Evolutionary conservation across 345 rosid species (phyloP).

Genomic region (Euphorbia pulcherrima): DNA sequence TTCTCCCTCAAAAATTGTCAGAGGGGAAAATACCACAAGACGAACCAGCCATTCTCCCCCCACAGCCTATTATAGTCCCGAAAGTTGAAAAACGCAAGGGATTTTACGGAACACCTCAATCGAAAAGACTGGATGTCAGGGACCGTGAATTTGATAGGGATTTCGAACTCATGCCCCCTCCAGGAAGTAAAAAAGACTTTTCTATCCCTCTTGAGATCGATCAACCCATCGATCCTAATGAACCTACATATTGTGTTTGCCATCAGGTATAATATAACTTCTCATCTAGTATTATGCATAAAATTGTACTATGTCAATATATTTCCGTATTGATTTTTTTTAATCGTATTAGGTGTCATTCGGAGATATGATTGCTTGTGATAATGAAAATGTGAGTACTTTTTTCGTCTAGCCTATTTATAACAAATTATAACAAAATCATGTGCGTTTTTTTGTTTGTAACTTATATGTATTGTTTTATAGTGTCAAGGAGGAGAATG

Average conservation of each 20-base stretch:
- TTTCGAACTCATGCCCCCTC: constrained; percentile 99
- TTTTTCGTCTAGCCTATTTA: background rate
- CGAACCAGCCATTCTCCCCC: constrained; percentile 85
- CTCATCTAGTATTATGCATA: constrained; percentile 12
- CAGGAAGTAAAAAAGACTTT: constrained; percentile 80
- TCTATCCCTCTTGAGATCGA: constrained; percentile 54
- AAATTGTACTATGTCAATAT: constrained; percentile 13
- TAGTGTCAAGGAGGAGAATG: constrained; percentile 99
- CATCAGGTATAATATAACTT: constrained; percentile 70
- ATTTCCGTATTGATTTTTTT: constrained; percentile 8
- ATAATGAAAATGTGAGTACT: constrained; percentile 82
- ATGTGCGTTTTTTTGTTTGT: background rate
- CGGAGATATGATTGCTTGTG: constrained; percentile 99
- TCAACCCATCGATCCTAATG: constrained; percentile 95
- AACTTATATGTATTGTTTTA: background rate
- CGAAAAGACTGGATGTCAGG: constrained; percentile 72
- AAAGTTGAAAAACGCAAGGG: constrained; percentile 73
- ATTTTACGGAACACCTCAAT: constrained; percentile 61
- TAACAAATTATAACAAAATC: too few relatives aligned
- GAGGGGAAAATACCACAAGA: constrained; percentile 91
- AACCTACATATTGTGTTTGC: constrained; percentile 96
- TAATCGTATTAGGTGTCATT: constrained; percentile 71
- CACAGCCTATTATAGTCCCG: constrained; percentile 61
- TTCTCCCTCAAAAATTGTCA: constrained; percentile 29
- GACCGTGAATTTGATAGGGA: constrained; percentile 88